Base-by-base conservation (phyloP, 2,329 filamentous ascomycete genomes). In the Podosphaera fusca region DNA sequence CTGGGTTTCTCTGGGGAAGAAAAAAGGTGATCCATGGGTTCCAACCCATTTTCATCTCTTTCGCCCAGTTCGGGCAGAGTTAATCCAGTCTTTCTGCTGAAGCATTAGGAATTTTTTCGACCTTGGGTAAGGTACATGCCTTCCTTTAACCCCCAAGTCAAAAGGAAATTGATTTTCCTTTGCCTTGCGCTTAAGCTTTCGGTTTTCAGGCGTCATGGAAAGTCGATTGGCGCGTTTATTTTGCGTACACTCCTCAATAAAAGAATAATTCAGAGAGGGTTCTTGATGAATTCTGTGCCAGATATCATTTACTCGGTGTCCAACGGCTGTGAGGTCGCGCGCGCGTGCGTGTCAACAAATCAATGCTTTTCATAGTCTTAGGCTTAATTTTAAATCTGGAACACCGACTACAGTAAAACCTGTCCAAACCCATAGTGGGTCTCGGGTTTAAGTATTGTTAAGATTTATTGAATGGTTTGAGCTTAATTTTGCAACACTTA, bases 11-110 rank as follows among this genome's bases (percentile, higher is more conserved):
- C 56, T 10, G 56, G 56, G 29, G 89, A 95, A 7, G 89, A 95
- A 69, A 95, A 95, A 62, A 96, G 80, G 62, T 80, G 80, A 40
- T 90, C 85, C 58, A 95, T 77, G 40, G 86, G 84, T 68, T 95
- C 87, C 73, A 98, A 81, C 69, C 90, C 92, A 75, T 95, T 75
- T 68, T 94, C 88, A 70, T 96, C 90, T 71, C 87, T 84, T 59
- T 82, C 74, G 56, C 87, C 87, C 57, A 75, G 80, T 65, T 95
- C 87, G 64, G 81, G 79, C 36, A 96, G 70, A 0, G 81, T 84
- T 33, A 94, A 78, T 50, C 92, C 92, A 0, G 92, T 98, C 76
- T 94, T 94, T 63, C 90, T 95, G 63, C 55, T 55, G 6, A 29
- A 21, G 7, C 8, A 52, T 61, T 60, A 64, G 62, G 46, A 50